Conservation (phyloP, 768 basidiomycete species). For the Kondoa subrosea region DNA sequence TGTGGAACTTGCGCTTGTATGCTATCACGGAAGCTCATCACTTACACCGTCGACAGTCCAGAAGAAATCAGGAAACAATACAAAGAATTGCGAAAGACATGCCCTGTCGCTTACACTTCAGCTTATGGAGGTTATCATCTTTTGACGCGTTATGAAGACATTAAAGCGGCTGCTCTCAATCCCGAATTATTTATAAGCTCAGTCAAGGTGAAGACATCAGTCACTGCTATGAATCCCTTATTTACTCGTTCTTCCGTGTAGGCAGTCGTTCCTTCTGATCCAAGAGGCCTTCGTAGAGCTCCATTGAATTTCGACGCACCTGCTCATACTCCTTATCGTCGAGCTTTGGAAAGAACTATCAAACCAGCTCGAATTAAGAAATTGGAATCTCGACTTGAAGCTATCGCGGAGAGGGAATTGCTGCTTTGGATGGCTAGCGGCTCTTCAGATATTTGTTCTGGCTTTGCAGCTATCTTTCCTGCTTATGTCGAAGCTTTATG, state of each 20-base stretch:
- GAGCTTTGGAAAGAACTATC: constrained; percentile 15
- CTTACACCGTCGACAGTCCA: background rate
- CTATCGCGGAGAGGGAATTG: constrained; percentile 3
- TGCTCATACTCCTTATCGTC: background rate
- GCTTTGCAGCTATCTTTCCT: constrained; percentile 12
- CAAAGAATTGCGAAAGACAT: background rate
- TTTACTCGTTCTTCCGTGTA: too few relatives aligned
- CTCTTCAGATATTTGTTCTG: constrained; percentile 11
- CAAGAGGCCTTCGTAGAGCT: constrained; percentile 7
- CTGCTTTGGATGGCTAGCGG: constrained; percentile 3
- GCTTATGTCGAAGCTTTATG: constrained; percentile 10
- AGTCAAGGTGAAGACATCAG: too few relatives aligned
- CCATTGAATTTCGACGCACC: constrained; percentile 19
- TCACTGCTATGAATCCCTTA: too few relatives aligned
- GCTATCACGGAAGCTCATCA: too few relatives aligned
- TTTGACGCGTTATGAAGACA: constrained; percentile 17
- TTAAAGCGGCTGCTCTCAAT: constrained; percentile 13
- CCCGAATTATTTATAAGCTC: constrained; percentile 13
- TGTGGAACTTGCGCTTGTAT: background rate
- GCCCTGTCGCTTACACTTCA: constrained; percentile 5
- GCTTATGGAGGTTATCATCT: constrained; percentile 12
- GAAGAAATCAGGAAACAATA: background rate
- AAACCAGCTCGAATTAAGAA: constrained; percentile 9
- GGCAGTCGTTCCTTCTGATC: constrained; percentile 6
- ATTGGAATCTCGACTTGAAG: background rate